Evolutionary conservation across 768 basidiomycete species (phyloP).

Genomic region (Kwoniella sp.): DNA sequence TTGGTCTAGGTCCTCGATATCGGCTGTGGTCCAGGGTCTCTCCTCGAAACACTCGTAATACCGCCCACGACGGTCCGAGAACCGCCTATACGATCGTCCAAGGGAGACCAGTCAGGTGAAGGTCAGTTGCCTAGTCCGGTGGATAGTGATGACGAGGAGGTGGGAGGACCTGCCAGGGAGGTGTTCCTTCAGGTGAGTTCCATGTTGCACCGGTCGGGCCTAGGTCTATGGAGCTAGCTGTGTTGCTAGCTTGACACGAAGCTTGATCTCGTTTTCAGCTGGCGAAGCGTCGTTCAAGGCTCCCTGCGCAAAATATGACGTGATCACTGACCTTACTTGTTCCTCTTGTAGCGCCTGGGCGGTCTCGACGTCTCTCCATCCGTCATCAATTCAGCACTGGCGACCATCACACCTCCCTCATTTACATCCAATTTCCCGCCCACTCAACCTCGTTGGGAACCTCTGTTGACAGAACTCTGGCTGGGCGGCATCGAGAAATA

Average conservation of each 20-base stretch:
- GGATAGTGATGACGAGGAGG: slow-evolving; percentile 30
- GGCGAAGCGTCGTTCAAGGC: not conserved
- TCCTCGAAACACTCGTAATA: slow-evolving; percentile 49
- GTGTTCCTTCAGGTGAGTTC: slow-evolving; percentile 50
- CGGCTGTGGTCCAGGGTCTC: slow-evolving; percentile 54
- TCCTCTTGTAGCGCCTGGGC: slow-evolving; percentile 45
- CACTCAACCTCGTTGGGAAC: slow-evolving; percentile 42
- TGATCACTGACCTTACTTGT: not conserved
- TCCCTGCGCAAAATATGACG: not conserved
- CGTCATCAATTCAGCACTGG: slow-evolving; percentile 44
- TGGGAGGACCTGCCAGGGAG: slow-evolving; percentile 24
- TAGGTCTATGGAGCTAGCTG: not conserved
- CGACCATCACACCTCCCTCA: slow-evolving; percentile 39
- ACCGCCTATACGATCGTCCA: slow-evolving; percentile 32
- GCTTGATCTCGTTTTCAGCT: not conserved
- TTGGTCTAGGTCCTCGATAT: slow-evolving; percentile 51
- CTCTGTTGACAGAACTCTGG: slow-evolving; percentile 50
- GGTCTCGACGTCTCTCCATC: slow-evolving; percentile 52
- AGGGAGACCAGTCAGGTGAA: slow-evolving; percentile 2
- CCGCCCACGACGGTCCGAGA: slow-evolving; percentile 49
- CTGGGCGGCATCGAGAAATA: slow-evolving; percentile 54
- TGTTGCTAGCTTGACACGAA: too few species aligned
- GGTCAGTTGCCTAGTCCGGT: slow-evolving; percentile 22
- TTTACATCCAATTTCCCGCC: slow-evolving; percentile 21
- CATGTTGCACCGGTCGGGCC: not conserved